These are phyloP conservation scores for Saccharum hybrid DNA, from an alignment of 202 grass and related monocot species.

Conservation along the genomic window DNA sequence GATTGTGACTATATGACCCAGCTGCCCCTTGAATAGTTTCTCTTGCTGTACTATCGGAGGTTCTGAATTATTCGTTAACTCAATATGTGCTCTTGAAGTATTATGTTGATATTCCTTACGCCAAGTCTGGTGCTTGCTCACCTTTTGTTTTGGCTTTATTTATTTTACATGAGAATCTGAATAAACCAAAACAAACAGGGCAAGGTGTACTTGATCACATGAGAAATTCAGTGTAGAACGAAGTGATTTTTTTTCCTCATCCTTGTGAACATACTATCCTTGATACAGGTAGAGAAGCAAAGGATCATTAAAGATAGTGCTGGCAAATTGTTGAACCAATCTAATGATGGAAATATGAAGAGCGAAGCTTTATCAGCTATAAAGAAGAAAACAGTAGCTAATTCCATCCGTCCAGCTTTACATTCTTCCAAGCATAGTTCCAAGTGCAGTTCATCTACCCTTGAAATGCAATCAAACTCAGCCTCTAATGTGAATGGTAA, in stretches of 20 bases:
- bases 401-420: slow-evolving; percentile 21
- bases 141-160: background rate
- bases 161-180: slow-evolving; percentile 14
- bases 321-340: slow-evolving; percentile 51
- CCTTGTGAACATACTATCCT: slow-evolving; percentile 35
- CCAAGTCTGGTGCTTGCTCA: slow-evolving; percentile 1
- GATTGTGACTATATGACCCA: slow-evolving; percentile 1
- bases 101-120: background rate
- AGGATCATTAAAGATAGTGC: slow-evolving; percentile 76
- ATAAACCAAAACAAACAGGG: background rate
- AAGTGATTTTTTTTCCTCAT: background rate
- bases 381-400: slow-evolving; percentile 44
- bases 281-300: slow-evolving; percentile 79
- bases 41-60: background rate
- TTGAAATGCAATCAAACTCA: slow-evolving; percentile 45
- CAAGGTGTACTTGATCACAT: background rate
- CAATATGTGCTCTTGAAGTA: slow-evolving; percentile 7
- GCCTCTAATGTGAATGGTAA: slow-evolving; percentile 40
- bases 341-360: slow-evolving; percentile 33
- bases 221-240: slow-evolving; percentile 25
- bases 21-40: slow-evolving; percentile 14
- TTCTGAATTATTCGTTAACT: slow-evolving; percentile 20
- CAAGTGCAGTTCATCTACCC: slow-evolving; percentile 39
- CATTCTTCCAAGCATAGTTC: slow-evolving; percentile 43
- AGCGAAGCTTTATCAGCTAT: slow-evolving; percentile 30